Evolutionary conservation across 805 yeast genomes (phyloP).

Genomic region (Blastobotrys terrestris): DNA sequence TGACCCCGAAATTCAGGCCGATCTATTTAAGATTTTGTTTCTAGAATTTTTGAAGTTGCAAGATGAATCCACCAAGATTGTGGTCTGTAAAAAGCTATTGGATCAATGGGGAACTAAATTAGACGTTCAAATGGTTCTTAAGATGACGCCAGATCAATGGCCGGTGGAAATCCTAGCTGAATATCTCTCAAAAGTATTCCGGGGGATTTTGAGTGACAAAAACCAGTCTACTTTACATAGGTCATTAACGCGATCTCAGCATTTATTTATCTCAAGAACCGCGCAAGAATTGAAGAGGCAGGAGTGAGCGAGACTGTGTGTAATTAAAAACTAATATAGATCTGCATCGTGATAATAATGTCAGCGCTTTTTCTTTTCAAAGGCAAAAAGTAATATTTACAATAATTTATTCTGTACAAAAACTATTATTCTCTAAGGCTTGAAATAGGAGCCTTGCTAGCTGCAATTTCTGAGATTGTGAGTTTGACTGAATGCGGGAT

Average conservation of each 20-base stretch:
- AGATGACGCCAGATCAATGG: conserved; percentile 28
- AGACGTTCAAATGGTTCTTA: conserved; percentile 26
- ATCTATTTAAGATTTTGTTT: conserved; percentile 24
- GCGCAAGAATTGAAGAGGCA: conserved; percentile 6
- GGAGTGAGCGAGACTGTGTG: not conserved
- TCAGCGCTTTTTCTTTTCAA: too few species aligned
- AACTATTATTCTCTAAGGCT: conserved; percentile 7
- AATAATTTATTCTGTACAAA: not conserved
- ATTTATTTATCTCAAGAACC: conserved; percentile 11
- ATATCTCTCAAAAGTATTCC: conserved; percentile 17
- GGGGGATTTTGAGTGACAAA: conserved; percentile 14
- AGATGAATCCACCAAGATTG: conserved; percentile 18
- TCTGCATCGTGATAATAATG: too few species aligned
- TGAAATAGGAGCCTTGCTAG: conserved; percentile 16
- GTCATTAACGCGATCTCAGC: conserved; percentile 19
- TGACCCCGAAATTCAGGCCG: conserved; percentile 17
- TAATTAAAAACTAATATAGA: conserved; percentile 2
- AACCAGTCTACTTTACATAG: conserved; percentile 15
- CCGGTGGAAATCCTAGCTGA: conserved; percentile 27
- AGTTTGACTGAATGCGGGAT: conserved; percentile 10
- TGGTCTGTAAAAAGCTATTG: conserved; percentile 23
- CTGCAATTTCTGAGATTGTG: conserved; percentile 12
- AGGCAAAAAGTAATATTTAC: conserved; percentile 5
- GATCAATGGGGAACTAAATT: conserved; percentile 26
- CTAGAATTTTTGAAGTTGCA: conserved; percentile 21